Evolutionary conservation across 169 alveolate species (phyloP), one percentile per base, ranked within the genome.

Genomic region (Cryptosporidium xiaoi): DNA sequence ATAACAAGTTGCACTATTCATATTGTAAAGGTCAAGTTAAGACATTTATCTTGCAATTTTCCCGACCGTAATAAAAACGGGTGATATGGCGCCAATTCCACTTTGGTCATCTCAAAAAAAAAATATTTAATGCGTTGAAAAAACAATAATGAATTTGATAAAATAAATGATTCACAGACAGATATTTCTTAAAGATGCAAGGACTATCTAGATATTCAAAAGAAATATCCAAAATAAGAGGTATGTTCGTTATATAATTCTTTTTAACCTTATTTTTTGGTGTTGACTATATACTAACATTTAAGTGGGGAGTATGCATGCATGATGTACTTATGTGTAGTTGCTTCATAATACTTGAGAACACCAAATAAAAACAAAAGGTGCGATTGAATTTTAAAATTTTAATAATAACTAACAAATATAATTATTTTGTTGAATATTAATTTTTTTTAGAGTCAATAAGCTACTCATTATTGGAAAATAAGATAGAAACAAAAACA

Each of bases 11-110:
- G 48, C 10, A 8, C 10, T 40, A 40, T 6, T 6, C 48, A 40
- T 40, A 40, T 40, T 40, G 48, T 40, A 40, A 40, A 40, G 10
- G 48, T 27, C 64, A 27, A 1, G 0, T 55, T 10, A 20, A 8
- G 33, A 27, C 33, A 10, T 27, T 20, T 20, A 1, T 1, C 10
- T 40, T 40, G 48, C 1, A 20, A 27, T 55, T 20, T 20, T 20
- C 1, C 0, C 64, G 4, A 40, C 48, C 48, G 48, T 40, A 40
- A 40, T 40, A 40, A 40, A 40, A 40, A 62, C 83, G 83, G 83
- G 83, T 69, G 83, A 69, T 20, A 53, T 69, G 83, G 83, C 83
- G 83, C 83, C 83, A 69, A 53, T 27, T 69, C 83, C 83, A 69
- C 83, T 51, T 56, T 69, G 67, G 56, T 66, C 33, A 51, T 56